These are phyloP conservation scores for Penicillium sp. DNA, from an alignment of 2,329 filamentous ascomycete genomes.

Conservation along the genomic window DNA sequence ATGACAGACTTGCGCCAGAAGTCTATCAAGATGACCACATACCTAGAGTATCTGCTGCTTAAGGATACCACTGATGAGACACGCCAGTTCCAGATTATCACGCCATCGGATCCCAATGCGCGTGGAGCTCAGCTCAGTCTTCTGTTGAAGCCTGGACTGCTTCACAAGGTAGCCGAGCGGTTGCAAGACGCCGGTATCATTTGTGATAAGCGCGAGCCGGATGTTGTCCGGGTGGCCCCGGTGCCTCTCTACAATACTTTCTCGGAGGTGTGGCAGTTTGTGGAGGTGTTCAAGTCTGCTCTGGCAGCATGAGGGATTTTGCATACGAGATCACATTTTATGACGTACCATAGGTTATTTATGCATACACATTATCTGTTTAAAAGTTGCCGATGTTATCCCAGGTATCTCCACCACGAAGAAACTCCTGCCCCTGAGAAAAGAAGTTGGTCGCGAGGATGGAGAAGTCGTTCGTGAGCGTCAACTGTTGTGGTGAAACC, in stretches of 20 bases:
- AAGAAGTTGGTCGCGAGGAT: slow-evolving; percentile 49
- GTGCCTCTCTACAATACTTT: slow-evolving; percentile 79
- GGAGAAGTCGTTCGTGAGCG: slow-evolving; percentile 39
- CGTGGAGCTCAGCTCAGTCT: slow-evolving; percentile 75
- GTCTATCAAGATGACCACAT: slow-evolving; percentile 67
- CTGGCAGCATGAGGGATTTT: slow-evolving; percentile 13
- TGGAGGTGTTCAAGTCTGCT: slow-evolving; percentile 32
- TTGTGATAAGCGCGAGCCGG: slow-evolving; percentile 75
- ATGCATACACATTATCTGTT: background rate
- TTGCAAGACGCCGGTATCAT: slow-evolving; percentile 69
- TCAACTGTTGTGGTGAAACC: slow-evolving; percentile 23
- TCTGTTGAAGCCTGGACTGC: slow-evolving; percentile 61
- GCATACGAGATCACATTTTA: background rate
- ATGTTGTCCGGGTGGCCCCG: slow-evolving; percentile 77
- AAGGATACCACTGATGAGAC: slow-evolving; percentile 33
- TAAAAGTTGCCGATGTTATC: slow-evolving; percentile 34
- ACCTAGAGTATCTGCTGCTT: slow-evolving; percentile 64
- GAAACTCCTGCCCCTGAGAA: slow-evolving; percentile 43
- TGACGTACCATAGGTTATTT: background rate
- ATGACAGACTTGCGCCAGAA: slow-evolving; percentile 65
- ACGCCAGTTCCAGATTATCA: slow-evolving; percentile 58
- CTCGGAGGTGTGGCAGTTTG: slow-evolving; percentile 62
- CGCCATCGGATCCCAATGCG: slow-evolving; percentile 61
- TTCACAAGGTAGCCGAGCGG: slow-evolving; percentile 62
- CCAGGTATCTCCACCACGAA: slow-evolving; percentile 38